A percentile compares a stretch with the other conserved stretches of the same genome.
Conservation (phyloP, 1,284 basidiomycete species). For the Crepidotus sp. region DNA sequence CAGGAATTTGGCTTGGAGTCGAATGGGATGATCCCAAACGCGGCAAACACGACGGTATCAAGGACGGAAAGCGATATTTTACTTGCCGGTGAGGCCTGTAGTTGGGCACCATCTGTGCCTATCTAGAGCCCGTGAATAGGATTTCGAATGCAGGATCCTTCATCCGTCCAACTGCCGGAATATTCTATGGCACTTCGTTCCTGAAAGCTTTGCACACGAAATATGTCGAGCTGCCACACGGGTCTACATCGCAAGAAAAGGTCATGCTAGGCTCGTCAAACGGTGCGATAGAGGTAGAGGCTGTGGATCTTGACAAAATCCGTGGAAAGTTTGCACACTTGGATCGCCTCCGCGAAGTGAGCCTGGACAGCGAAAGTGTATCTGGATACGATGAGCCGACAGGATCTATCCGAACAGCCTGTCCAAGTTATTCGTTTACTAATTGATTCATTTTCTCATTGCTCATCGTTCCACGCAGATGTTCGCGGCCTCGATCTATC, state of each 20-base stretch:
- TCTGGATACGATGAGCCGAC: constrained; percentile 41
- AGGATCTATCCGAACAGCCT: constrained; percentile 49
- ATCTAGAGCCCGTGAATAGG: constrained; percentile 26
- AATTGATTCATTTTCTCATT: constrained; percentile 3
- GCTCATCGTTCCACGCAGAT: constrained; percentile 36
- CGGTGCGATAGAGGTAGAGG: constrained; percentile 79
- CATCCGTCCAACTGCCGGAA: constrained; percentile 51
- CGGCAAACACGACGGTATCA: constrained; percentile 83
- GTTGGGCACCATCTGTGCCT: constrained; percentile 5
- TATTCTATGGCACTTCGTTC: constrained; percentile 64
- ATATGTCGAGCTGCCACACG: constrained; percentile 60
- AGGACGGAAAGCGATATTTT: constrained; percentile 77
- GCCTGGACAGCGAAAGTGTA: constrained; percentile 64
- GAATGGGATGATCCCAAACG: constrained; percentile 87
- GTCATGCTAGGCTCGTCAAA: constrained; percentile 76
- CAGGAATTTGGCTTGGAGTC: constrained; percentile 81
- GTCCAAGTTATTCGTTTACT: constrained; percentile 55
- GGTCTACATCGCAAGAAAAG: constrained; percentile 41
- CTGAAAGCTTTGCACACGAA: constrained; percentile 66
- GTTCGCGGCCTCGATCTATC: constrained; percentile 80
- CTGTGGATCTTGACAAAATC: constrained; percentile 75
- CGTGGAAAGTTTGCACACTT: constrained; percentile 61
- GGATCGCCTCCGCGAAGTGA: constrained; percentile 64
- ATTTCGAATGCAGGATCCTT: constrained; percentile 61
- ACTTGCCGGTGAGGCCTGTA: constrained; percentile 50